phyloP scores from a whole-genome alignment of 805 yeast genomes.

The Saccharomycopsis babjevae region DNA sequence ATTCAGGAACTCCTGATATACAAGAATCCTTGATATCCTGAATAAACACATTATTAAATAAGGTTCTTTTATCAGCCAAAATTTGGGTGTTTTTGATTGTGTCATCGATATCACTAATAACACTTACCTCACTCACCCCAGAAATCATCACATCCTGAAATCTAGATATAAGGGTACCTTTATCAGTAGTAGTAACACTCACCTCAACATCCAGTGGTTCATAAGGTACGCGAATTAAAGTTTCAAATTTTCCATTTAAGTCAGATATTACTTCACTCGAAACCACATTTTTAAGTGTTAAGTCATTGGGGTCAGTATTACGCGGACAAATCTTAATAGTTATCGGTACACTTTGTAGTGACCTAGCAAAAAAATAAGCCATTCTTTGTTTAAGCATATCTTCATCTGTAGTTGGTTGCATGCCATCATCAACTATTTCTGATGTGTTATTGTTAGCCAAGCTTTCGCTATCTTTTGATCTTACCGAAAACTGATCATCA shows the following conservation, averaged over 20 bases:
- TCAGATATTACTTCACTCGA: conserved; percentile 42
- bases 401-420: conserved; percentile 25
- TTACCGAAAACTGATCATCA: conserved; percentile 3
- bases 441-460: neutral
- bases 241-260: conserved; percentile 53
- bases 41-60: conserved; percentile 69
- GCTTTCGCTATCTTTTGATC: conserved; percentile 2
- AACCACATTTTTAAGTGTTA: conserved; percentile 23
- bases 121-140: conserved; percentile 43
- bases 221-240: conserved; percentile 44
- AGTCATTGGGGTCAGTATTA: conserved; percentile 28
- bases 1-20: conserved; percentile 62
- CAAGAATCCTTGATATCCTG: conserved; percentile 57
- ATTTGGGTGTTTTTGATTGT: conserved; percentile 89
- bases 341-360: conserved; percentile 48
- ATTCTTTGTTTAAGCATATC: conserved; percentile 52
- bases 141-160: conserved; percentile 38
- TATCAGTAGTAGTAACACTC: conserved; percentile 26
- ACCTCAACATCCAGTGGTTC: conserved; percentile 52
- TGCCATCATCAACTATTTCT: conserved; percentile 9
- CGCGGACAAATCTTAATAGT: conserved; percentile 39
- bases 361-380: conserved; percentile 58
- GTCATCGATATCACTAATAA: conserved; percentile 91
- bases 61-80: conserved; percentile 72
- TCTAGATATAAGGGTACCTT: conserved; percentile 38